Conservation (phyloP, 1,139 yeast species). For the Yamadazyma siamensis region DNA sequence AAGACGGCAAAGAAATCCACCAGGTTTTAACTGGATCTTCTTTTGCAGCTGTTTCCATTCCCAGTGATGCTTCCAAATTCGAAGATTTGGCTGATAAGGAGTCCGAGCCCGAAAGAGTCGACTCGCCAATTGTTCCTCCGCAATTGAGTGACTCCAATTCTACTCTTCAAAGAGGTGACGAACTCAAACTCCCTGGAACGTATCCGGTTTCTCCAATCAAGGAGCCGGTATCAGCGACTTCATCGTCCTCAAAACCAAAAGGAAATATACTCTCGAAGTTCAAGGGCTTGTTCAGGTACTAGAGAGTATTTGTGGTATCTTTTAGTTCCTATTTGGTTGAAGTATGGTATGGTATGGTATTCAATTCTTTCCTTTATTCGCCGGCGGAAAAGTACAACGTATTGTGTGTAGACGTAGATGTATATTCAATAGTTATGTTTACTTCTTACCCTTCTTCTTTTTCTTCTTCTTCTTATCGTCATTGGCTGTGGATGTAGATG, state of each 20-base stretch:
- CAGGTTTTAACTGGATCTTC: constrained; percentile 37
- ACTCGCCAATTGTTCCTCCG: background rate
- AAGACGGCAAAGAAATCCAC: constrained; percentile 5
- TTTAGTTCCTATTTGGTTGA: no score
- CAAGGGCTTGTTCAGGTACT: constrained; percentile 30
- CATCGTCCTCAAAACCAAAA: constrained; percentile 12
- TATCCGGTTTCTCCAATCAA: constrained; percentile 10
- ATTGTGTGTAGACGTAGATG: no score
- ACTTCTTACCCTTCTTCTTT: constrained; percentile 12
- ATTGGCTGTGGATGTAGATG: no score
- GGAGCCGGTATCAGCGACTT: constrained; percentile 2
- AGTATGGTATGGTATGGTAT: no score
- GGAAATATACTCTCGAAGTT: constrained; percentile 32
- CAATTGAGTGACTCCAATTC: constrained; percentile 12
- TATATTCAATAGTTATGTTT: constrained; percentile 1
- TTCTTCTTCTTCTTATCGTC: constrained; percentile 15
- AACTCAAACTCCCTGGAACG: constrained; percentile 8
- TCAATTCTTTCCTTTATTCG: background rate
- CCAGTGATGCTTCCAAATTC: constrained; percentile 9
- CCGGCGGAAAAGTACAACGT: no score
- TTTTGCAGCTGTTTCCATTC: constrained; percentile 39
- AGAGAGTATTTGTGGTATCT: background rate
- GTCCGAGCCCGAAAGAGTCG: background rate
- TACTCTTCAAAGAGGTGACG: constrained; percentile 10
- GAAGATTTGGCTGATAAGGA: constrained; percentile 7